phyloP scores from a whole-genome alignment of 768 basidiomycete genomes.

The Termitomyces sp. region DNA sequence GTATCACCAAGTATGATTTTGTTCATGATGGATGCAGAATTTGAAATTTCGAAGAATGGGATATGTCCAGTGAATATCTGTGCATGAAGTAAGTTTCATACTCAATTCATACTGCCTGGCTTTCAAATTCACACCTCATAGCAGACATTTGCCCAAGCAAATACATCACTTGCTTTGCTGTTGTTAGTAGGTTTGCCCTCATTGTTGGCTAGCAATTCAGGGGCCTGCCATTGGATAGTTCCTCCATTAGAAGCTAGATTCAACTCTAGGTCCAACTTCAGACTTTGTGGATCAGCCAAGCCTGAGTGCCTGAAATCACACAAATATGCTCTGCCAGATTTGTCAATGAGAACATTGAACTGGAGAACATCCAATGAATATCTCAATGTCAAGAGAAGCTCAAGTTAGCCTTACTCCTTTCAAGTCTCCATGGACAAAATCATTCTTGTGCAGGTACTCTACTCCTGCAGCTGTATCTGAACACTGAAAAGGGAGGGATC shows the following conservation, averaged over 20 bases:
- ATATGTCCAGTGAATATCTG: constrained; percentile 15
- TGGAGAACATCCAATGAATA: background rate
- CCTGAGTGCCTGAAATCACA: constrained; percentile 21
- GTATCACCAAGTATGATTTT: too few relatives aligned
- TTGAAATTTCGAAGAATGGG: constrained; percentile 18
- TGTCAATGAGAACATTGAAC: constrained; percentile 19
- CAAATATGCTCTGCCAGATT: constrained; percentile 14
- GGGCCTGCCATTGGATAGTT: constrained; percentile 17
- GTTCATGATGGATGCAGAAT: too few relatives aligned
- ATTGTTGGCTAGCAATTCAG: constrained; percentile 13
- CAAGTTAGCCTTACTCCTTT: constrained; percentile 21
- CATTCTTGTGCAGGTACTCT: background rate
- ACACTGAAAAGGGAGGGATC: constrained; percentile 26
- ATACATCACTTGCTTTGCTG: constrained; percentile 15
- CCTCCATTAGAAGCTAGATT: constrained; percentile 1
- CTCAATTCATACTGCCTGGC: background rate
- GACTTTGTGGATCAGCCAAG: constrained; percentile 11
- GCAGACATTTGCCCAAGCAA: constrained; percentile 13
- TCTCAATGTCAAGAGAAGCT: too few relatives aligned
- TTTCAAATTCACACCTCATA: constrained; percentile 15
- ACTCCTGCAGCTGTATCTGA: constrained; percentile 28
- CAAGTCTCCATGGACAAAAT: background rate
- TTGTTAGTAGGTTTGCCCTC: background rate
- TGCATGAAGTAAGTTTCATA: too few relatives aligned
- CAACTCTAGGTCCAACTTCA: constrained; percentile 10